phyloP scores from a whole-genome alignment of 164 flowering plant species.

The Vitis rotundifolia region DNA sequence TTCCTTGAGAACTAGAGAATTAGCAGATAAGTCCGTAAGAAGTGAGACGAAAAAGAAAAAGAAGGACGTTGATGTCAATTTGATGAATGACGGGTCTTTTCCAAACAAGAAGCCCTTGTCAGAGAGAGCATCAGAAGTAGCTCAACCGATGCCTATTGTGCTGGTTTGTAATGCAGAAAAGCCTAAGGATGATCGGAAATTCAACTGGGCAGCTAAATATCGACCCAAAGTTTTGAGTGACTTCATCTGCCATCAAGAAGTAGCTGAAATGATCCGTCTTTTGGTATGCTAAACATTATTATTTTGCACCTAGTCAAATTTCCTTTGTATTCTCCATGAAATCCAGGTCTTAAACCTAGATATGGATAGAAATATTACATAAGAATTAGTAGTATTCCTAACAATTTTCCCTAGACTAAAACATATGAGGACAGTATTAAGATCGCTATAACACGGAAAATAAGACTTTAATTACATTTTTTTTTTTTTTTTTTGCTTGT shows the following conservation, averaged over 20 bases:
- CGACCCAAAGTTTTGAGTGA: not conserved
- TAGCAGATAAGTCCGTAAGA: too few relatives aligned
- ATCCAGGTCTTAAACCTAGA: too few relatives aligned
- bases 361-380: too few relatives aligned
- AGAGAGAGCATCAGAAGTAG: not conserved
- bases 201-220: constrained; percentile 1
- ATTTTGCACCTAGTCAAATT: too few relatives aligned
- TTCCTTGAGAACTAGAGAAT: too few relatives aligned
- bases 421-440: too few relatives aligned
- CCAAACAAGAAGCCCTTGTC: not conserved
- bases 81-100: not conserved
- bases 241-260: constrained; percentile 2
- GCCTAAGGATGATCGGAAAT: not conserved
- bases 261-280: not conserved
- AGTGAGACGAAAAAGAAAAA: not conserved
- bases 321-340: too few relatives aligned
- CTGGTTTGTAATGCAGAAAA: not conserved
- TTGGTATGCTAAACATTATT: not conserved
- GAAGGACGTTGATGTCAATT: not conserved
- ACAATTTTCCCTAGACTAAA: too few relatives aligned
- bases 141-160: not conserved
- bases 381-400: too few relatives aligned
- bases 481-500: too few relatives aligned
- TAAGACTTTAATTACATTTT: too few relatives aligned
- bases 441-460: too few relatives aligned